Evolutionary conservation across 495 filamentous ascomycete genomes (phyloP).

Genomic region (Podospora pseudopauciseta): DNA sequence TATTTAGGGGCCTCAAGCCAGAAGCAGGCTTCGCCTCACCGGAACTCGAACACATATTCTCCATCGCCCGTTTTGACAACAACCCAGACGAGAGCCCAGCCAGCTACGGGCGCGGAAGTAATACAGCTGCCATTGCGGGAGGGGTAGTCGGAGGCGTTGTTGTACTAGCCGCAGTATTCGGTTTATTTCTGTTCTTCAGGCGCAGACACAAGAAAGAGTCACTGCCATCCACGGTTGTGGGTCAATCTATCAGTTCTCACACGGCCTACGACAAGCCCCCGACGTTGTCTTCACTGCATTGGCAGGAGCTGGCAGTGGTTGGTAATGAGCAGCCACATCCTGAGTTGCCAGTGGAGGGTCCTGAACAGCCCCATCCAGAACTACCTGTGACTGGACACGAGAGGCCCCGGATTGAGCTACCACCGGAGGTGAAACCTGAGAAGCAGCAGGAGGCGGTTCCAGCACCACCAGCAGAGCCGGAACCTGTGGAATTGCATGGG

Average conservation of each 20-base stretch:
- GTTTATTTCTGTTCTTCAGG: neutral
- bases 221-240: neutral
- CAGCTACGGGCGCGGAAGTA: neutral
- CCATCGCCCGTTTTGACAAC: conserved; percentile 7
- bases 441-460: neutral
- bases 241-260: neutral
- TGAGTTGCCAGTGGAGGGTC: neutral
- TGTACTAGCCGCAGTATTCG: neutral
- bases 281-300: neutral
- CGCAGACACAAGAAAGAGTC: neutral
- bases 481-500: neutral
- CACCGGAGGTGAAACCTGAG: neutral
- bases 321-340: neutral
- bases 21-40: conserved; percentile 11
- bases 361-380: neutral
- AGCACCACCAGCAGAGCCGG: neutral
- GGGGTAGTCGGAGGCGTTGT: conserved; percentile 21
- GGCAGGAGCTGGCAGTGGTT: neutral
- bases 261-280: neutral
- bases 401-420: neutral
- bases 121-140: conserved; percentile 17
- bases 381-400: neutral
- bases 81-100: neutral
- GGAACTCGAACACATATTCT: conserved; percentile 12
- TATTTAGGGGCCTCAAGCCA: conserved; percentile 14